Conservation (phyloP, 1,284 basidiomycete genomes). For the Rhodotorula sp. region DNA sequence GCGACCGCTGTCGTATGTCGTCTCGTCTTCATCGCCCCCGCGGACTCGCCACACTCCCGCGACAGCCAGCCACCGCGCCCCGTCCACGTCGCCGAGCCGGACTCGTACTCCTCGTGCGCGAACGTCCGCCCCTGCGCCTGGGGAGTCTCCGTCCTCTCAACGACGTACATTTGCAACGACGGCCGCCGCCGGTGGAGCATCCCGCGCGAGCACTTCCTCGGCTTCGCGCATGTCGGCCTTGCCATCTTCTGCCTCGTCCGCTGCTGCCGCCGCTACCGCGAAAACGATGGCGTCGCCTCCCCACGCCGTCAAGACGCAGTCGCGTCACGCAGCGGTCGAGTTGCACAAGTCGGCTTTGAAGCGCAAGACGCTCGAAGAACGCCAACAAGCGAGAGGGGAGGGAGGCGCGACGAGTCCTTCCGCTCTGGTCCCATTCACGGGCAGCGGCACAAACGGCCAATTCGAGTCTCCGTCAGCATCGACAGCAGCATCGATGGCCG, state of each 20-base stretch:
- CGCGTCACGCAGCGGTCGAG: conserved; percentile 1
- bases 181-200: background rate
- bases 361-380: conserved; percentile 6
- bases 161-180: background rate
- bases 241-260: background rate
- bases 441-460: no score
- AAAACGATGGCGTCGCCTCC: background rate
- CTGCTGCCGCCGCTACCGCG: background rate
- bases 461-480: background rate
- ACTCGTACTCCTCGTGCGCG: background rate
- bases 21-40: background rate
- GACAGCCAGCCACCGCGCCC: background rate
- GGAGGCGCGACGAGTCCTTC: no score
- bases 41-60: background rate
- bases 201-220: background rate
- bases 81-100: background rate
- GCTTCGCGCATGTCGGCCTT: background rate
- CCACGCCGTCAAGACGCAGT: background rate
- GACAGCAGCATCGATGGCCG: background rate
- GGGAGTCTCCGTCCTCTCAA: background rate
- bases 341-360: conserved; percentile 15
- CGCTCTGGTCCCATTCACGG: no score
- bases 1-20: background rate
- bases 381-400: background rate
- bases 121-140: background rate